These are phyloP conservation scores for Diversispora epigaea DNA, from an alignment of 192 early-diverging fungal genomes.

Conservation along the genomic window DNA sequence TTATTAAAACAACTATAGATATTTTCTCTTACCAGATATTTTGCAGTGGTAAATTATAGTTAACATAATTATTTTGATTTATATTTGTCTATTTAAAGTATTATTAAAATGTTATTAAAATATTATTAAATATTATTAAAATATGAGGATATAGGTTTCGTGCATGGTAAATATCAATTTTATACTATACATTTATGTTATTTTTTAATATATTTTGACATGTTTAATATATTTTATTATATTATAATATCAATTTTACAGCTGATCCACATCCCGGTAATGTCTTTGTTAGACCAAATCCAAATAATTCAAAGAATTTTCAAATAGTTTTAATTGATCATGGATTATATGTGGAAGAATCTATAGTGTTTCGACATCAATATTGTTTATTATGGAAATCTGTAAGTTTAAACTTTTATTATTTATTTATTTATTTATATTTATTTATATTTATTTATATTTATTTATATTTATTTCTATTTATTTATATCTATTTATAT, in stretches of 20 bases:
- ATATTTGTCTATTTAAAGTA: no score
- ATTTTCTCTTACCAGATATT: constrained; percentile 89
- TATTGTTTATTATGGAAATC: constrained; percentile 87
- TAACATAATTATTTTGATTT: no score
- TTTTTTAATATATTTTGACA: not conserved
- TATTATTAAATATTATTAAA: not conserved
- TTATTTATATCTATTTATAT: no score
- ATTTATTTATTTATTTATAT: no score
- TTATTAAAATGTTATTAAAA: not conserved
- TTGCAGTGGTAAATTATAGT: constrained; percentile 43
- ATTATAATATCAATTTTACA: constrained; percentile 11
- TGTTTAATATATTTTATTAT: not conserved
- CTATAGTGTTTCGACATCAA: constrained; percentile 64
- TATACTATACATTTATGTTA: not conserved
- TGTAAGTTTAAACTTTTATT: constrained; percentile 52
- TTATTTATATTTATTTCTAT: not conserved
- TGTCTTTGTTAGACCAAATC: constrained; percentile 73
- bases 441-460: no score
- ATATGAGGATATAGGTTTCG: constrained; percentile 53
- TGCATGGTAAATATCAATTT: constrained; percentile 60
- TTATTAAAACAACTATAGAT: constrained; percentile 75
- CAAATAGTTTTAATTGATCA: constrained; percentile 89
- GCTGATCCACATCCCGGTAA: constrained; percentile 84
- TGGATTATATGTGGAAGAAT: constrained; percentile 84
- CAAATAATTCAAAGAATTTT: constrained; percentile 46